Evolutionary conservation across 2,329 filamentous ascomycete genomes (phyloP).

Genomic region (Pseudohalonectria lignicola): DNA sequence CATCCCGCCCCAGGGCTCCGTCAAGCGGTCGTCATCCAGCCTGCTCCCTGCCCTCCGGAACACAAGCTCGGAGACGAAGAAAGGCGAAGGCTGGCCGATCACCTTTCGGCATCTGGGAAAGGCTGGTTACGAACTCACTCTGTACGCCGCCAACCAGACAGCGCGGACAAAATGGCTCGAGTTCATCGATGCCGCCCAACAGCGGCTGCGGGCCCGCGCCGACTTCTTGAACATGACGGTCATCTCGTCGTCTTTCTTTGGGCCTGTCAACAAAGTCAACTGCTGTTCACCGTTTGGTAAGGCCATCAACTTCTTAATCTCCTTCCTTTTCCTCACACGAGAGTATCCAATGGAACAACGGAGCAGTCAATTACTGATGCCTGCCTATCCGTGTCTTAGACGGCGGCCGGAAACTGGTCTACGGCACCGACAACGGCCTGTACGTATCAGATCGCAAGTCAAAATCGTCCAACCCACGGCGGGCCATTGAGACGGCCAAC

Average conservation of each 20-base stretch:
- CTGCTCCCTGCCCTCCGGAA: constrained; percentile 50
- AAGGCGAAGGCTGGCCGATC: constrained; percentile 75
- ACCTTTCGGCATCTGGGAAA: constrained; percentile 95
- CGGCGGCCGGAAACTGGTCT: constrained; percentile 87
- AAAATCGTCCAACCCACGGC: constrained; percentile 62
- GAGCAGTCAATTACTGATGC: too few relatives aligned
- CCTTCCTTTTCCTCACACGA: not conserved
- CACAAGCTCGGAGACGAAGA: constrained; percentile 41
- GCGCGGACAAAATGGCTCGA: constrained; percentile 96
- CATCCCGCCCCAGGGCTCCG: constrained; percentile 65
- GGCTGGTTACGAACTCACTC: constrained; percentile 83
- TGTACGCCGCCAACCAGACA: constrained; percentile 77
- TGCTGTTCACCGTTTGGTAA: constrained; percentile 85
- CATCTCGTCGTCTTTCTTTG: constrained; percentile 50
- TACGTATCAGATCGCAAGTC: constrained; percentile 86
- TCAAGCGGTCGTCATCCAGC: constrained; percentile 82
- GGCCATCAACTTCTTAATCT: constrained; percentile 19
- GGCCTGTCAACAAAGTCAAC: constrained; percentile 71
- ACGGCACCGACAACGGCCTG: constrained; percentile 88
- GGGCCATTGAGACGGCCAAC: constrained; percentile 73
- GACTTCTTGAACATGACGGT: constrained; percentile 75
- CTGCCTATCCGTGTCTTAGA: constrained; percentile 45
- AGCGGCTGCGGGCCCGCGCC: constrained; percentile 74
- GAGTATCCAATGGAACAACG: too few relatives aligned
- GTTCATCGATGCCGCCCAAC: constrained; percentile 83